Percentiles rank a stretch among this genome's conserved stretches.
phyloP scores from a whole-genome alignment of 257 asterid genomes.

The Solanum gracilifrons region DNA sequence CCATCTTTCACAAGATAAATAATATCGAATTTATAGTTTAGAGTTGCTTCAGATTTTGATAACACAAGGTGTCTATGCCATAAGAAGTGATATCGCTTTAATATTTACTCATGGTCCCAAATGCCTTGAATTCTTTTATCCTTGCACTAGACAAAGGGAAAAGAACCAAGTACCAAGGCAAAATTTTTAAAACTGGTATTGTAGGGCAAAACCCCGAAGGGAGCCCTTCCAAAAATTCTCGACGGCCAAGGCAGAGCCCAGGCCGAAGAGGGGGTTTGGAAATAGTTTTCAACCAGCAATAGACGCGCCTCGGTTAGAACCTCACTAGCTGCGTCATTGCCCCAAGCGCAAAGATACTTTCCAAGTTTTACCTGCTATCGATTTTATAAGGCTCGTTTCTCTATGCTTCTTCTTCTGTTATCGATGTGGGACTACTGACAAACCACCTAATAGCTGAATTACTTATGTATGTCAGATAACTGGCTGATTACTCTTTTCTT shows the following conservation, averaged over 20 bases:
- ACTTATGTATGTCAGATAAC: background rate
- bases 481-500: background rate
- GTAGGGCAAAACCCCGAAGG: background rate
- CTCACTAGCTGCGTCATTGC: conserved; percentile 31
- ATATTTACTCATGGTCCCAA: too few species aligned
- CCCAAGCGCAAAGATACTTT: conserved; percentile 19
- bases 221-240: conserved; percentile 32
- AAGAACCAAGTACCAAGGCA: background rate
- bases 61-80: too few species aligned
- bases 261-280: conserved; percentile 18
- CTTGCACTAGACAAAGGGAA: too few species aligned
- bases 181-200: background rate
- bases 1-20: too few species aligned
- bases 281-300: conserved; percentile 30
- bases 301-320: conserved; percentile 28
- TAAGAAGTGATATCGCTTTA: too few species aligned
- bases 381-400: background rate
- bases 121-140: too few species aligned
- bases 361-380: rapidly evolving
- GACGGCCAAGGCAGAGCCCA: conserved; percentile 2
- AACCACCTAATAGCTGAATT: background rate
- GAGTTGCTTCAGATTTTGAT: too few species aligned
- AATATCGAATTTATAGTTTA: too few species aligned
- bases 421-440: conserved; percentile 21
- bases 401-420: background rate